These are phyloP conservation scores for Neopestalotiopsis rosae DNA, from an alignment of 2,329 filamentous ascomycete species.

Conservation along the genomic window DNA sequence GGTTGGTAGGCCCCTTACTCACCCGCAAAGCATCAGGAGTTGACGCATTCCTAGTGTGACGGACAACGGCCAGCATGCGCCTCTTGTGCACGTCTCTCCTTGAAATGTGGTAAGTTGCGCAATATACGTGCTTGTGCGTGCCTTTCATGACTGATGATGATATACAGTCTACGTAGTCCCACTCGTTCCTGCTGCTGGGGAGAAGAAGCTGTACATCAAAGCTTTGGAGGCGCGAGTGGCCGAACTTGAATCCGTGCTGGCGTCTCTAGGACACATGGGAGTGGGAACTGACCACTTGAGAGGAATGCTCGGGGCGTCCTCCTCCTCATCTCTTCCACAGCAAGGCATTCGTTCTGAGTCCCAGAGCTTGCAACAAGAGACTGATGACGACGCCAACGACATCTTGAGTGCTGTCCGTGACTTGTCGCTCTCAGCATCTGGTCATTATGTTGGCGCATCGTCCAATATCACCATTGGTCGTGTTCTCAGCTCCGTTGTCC, in stretches of 20 bases:
- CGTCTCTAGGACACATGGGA: conserved; percentile 30
- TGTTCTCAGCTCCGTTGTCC: conserved; percentile 36
- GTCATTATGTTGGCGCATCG: conserved; percentile 35
- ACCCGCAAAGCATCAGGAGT: background rate
- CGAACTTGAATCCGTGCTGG: conserved; percentile 33
- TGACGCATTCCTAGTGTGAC: conserved; percentile 29
- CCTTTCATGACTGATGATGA: background rate
- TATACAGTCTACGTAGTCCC: conserved; percentile 35
- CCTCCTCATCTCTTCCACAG: conserved; percentile 22
- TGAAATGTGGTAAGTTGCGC: conserved; percentile 34
- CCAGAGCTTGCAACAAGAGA: conserved; percentile 23
- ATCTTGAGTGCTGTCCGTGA: conserved; percentile 35
- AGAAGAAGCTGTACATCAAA: conserved; percentile 37
- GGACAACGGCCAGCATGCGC: conserved; percentile 34
- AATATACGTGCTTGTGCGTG: conserved; percentile 8
- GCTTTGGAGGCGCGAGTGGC: conserved; percentile 35
- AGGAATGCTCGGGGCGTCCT: conserved; percentile 20
- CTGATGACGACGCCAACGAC: conserved; percentile 35
- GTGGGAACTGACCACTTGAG: conserved; percentile 29
- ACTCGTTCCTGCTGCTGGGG: conserved; percentile 35
- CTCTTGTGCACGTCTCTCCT: conserved; percentile 33
- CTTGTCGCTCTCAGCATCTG: conserved; percentile 35
- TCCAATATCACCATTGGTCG: conserved; percentile 38
- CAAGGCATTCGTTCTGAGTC: conserved; percentile 21
- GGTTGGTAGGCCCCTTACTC: conserved; percentile 21